phyloP scores from a whole-genome alignment of 2,329 filamentous ascomycete species.

The Cordyceps militaris region DNA sequence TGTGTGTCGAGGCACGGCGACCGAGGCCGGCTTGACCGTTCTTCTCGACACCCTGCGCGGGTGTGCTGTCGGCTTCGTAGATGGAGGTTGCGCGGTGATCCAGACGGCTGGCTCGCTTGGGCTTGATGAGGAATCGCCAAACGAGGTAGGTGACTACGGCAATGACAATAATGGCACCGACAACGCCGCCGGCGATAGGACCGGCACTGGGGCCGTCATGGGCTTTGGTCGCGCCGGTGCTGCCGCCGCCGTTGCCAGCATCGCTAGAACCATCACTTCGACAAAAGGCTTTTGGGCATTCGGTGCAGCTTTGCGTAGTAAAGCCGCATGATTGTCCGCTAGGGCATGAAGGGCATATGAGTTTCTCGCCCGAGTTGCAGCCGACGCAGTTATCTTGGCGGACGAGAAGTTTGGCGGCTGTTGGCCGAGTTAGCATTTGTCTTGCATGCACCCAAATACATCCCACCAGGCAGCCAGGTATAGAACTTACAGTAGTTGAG shows the following conservation, averaged over 20 bases:
- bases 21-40: conserved; percentile 35
- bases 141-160: conserved; percentile 71
- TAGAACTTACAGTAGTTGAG: conserved; percentile 9
- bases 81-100: conserved; percentile 32
- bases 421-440: not conserved
- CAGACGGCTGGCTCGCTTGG: conserved; percentile 54
- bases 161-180: conserved; percentile 74
- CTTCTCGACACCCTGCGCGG: conserved; percentile 35
- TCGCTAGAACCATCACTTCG: conserved; percentile 24
- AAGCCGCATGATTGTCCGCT: conserved; percentile 37
- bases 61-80: conserved; percentile 51
- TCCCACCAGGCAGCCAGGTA: not conserved
- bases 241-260: conserved; percentile 17
- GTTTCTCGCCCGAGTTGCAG: conserved; percentile 36
- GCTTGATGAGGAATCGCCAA: conserved; percentile 83
- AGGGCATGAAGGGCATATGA: conserved; percentile 40
- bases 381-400: conserved; percentile 38
- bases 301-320: conserved; percentile 36
- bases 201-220: conserved; percentile 60
- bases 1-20: conserved; percentile 69
- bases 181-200: conserved; percentile 84
- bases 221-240: conserved; percentile 28
- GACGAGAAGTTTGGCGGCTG: conserved; percentile 25
- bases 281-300: conserved; percentile 44
- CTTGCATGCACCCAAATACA: not conserved